Conservation (phyloP, 306 rosid species). For the Mimosa pudica region DNA sequence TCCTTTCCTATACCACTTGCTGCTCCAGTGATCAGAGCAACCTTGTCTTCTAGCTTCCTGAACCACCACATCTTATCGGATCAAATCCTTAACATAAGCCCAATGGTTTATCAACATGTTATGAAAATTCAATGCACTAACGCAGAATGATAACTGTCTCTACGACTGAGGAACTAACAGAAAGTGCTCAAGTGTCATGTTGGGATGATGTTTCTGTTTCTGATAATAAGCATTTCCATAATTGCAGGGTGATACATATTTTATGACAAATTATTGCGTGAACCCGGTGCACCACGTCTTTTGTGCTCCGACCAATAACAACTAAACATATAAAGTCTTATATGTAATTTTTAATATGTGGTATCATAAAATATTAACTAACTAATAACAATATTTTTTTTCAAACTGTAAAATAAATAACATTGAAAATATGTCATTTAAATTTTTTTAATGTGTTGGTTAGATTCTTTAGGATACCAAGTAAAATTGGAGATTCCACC, state of each 20-base stretch:
- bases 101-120: slow-evolving; percentile 3
- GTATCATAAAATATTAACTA: no score
- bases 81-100: slow-evolving; percentile 25
- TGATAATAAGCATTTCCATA: not conserved
- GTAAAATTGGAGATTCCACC: no score
- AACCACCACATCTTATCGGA: slow-evolving; percentile 37
- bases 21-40: slow-evolving; percentile 93
- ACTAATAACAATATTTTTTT: no score
- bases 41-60: slow-evolving; percentile 76
- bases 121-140: not conserved
- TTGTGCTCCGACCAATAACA: no score
- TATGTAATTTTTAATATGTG: no score
- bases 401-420: no score
- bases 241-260: not conserved
- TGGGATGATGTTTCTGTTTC: not conserved
- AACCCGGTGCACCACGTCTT: no score
- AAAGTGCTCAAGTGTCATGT: not conserved
- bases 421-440: no score
- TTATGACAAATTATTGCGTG: no score
- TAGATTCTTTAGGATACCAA: no score
- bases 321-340: no score
- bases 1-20: slow-evolving; percentile 94
- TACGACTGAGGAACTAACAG: not conserved
- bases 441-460: no score
- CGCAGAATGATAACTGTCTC: not conserved